phyloP scores from a whole-genome alignment of 2,329 filamentous ascomycete genomes.

The Botryotinia convoluta region DNA sequence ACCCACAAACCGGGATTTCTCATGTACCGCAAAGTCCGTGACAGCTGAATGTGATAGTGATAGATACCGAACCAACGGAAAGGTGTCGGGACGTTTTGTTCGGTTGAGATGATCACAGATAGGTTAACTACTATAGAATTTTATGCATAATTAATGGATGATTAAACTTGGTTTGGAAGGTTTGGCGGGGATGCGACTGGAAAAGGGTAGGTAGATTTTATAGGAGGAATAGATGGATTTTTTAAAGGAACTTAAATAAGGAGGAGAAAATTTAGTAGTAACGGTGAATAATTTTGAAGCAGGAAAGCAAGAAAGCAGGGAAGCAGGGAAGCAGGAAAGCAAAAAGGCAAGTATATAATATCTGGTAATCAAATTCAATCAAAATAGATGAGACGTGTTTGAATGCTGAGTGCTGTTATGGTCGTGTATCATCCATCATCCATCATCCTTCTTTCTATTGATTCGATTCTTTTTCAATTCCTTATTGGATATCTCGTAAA shows the following conservation, averaged over 20 bases:
- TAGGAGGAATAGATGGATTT: not conserved
- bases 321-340: fast-evolving
- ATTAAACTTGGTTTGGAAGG: not conserved
- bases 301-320: not conserved
- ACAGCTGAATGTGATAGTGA: not conserved
- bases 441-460: not conserved
- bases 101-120: not conserved
- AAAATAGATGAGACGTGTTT: not conserved
- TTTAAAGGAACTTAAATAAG: not conserved
- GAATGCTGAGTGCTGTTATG: not conserved
- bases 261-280: not conserved
- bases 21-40: not conserved
- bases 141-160: not conserved
- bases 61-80: not conserved
- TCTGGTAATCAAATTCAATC: not conserved
- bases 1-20: not conserved
- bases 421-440: not conserved
- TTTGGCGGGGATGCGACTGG: not conserved
- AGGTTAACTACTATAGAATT: not conserved
- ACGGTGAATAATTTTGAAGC: not conserved
- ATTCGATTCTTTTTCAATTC: not conserved
- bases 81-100: not conserved
- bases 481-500: not conserved
- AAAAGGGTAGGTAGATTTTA: not conserved
- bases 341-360: not conserved